phyloP scores from a whole-genome alignment of 2,329 filamentous ascomycete species.

The Aspergillus sp. region DNA sequence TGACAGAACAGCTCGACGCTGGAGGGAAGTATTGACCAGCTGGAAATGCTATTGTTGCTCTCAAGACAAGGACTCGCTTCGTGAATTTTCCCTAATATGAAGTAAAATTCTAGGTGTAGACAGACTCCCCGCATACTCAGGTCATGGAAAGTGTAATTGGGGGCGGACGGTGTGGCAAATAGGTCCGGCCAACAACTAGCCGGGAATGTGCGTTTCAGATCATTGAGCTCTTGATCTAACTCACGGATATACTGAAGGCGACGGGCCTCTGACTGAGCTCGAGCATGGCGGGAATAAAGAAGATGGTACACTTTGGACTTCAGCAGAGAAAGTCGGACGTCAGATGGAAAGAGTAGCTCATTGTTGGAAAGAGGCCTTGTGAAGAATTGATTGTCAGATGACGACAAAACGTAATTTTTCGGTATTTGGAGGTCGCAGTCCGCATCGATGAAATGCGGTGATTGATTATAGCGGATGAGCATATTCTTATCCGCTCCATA shows the following conservation, averaged over 20 bases:
- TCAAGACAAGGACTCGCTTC: constrained; percentile 14
- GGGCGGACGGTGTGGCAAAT: constrained; percentile 20
- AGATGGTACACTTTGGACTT: constrained; percentile 27
- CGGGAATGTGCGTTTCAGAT: constrained; percentile 23
- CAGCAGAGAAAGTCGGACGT: constrained; percentile 26
- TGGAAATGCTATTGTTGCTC: background rate
- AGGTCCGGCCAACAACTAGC: constrained; percentile 21
- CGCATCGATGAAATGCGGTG: constrained; percentile 25
- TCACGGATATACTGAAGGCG: constrained; percentile 28
- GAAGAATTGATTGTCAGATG: constrained; percentile 25
- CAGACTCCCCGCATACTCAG: constrained; percentile 28
- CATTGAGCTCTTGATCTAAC: constrained; percentile 26
- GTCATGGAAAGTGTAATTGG: constrained; percentile 27
- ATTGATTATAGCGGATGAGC: constrained; percentile 22
- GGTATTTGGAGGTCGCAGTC: constrained; percentile 29
- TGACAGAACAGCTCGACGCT: constrained; percentile 27
- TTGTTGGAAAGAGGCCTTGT: constrained; percentile 22
- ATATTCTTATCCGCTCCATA: constrained; percentile 28
- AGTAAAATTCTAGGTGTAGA: constrained; percentile 31
- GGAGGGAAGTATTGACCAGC: constrained; percentile 22
- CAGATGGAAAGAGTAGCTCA: constrained; percentile 28
- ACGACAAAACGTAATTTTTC: constrained; percentile 19
- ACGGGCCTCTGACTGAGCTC: constrained; percentile 20
- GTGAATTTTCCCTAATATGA: constrained; percentile 28
- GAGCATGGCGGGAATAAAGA: constrained; percentile 22